These are phyloP conservation scores for Lodderomyces theae DNA, from an alignment of 1,139 yeast genomes.

Conservation along the genomic window DNA sequence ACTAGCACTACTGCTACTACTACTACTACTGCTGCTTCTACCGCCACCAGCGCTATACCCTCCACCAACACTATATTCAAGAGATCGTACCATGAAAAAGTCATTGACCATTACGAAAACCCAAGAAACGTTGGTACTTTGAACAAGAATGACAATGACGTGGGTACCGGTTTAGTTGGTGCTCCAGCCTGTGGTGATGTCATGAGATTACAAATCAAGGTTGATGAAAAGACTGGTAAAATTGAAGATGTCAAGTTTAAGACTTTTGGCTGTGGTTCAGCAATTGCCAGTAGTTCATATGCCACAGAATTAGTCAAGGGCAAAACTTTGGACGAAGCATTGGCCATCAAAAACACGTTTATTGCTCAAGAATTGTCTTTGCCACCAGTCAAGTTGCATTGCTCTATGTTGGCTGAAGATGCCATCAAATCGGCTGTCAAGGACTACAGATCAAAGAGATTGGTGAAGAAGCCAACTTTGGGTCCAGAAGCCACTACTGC, in stretches of 20 bases:
- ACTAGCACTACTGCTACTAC: not conserved
- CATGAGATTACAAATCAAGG: constrained; percentile 94
- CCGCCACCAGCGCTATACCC: not conserved
- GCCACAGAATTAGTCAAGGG: constrained; percentile 96
- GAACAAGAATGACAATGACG: constrained; percentile 70
- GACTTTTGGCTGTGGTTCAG: constrained; percentile 98
- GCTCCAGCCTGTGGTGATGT: constrained; percentile 99
- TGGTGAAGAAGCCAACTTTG: constrained; percentile 44
- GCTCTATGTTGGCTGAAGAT: constrained; percentile 98
- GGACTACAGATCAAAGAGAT: constrained; percentile 82
- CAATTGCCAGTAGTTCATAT: constrained; percentile 92
- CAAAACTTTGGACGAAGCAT: constrained; percentile 91
- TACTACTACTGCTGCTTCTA: too few species aligned
- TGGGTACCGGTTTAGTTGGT: constrained; percentile 97
- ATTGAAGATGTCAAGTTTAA: constrained; percentile 95
- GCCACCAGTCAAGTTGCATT: constrained; percentile 96
- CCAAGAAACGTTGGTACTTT: constrained; percentile 96
- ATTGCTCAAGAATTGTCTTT: constrained; percentile 90
- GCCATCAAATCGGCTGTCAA: constrained; percentile 96
- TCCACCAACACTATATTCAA: constrained; percentile 10
- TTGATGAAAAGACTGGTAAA: constrained; percentile 82
- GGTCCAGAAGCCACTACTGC: constrained; percentile 11
- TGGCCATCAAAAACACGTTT: constrained; percentile 82
- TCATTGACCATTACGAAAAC: constrained; percentile 90
- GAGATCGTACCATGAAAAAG: constrained; percentile 65